A percentile compares a stretch with the other conserved stretches of the same genome.
Conservation (phyloP, 306 rosid genomes). For the Vicia villosa region DNA sequence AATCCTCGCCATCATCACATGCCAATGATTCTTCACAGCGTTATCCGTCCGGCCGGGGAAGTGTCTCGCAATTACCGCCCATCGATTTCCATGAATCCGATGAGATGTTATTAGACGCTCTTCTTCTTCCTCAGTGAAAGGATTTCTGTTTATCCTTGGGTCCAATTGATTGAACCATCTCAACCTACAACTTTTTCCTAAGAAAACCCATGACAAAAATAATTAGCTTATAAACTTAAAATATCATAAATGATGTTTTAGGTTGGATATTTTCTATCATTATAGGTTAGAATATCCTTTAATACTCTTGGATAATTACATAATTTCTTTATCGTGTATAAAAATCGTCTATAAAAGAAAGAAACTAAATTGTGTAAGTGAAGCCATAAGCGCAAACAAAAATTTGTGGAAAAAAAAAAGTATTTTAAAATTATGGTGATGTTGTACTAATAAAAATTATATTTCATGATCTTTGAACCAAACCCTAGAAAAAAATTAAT, state of each 20-base stretch:
- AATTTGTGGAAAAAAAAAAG: background rate
- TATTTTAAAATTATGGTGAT: background rate
- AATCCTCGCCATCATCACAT: conserved; percentile 88
- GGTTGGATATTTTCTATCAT: background rate
- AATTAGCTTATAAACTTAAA: background rate
- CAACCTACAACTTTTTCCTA: conserved; percentile 94
- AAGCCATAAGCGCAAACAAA: background rate
- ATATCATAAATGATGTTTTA: background rate
- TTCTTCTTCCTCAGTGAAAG: conserved; percentile 91
- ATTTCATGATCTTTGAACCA: background rate
- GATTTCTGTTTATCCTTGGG: conserved; percentile 82
- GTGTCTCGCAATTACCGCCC: conserved; percentile 92
- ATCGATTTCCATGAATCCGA: conserved; percentile 77
- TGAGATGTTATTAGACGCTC: conserved; percentile 78
- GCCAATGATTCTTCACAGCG: conserved; percentile 98
- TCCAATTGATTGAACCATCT: conserved; percentile 99
- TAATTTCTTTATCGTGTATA: background rate
- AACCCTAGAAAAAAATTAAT: background rate
- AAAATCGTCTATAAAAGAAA: background rate
- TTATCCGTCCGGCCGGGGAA: conserved; percentile 95
- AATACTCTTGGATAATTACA: background rate
- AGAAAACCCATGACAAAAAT: background rate
- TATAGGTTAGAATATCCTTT: background rate
- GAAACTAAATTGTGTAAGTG: background rate
- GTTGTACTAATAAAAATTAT: background rate